Evolutionary conservation across 75 land plant genomes (phyloP).

Genomic region (Cunninghamia lanceolata): DNA sequence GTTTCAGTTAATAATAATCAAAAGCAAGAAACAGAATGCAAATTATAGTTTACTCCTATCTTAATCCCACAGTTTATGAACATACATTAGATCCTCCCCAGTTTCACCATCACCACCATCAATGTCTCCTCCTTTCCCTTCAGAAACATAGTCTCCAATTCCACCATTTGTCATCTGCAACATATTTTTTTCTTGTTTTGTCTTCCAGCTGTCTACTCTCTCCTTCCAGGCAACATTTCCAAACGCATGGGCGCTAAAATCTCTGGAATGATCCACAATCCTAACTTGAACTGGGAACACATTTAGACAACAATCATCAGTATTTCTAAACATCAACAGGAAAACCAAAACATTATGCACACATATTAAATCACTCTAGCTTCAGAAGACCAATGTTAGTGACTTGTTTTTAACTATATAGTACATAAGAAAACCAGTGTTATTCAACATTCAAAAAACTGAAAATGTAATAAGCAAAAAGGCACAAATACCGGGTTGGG

Average conservation of each 20-base stretch:
- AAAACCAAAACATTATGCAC: neutral
- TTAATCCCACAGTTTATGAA: neutral
- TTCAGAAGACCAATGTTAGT: neutral
- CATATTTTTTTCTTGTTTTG: conserved; percentile 25
- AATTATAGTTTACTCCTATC: neutral
- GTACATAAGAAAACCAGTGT: neutral
- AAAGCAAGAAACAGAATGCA: neutral
- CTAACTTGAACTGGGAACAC: conserved; percentile 15
- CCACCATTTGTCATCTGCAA: conserved; percentile 43
- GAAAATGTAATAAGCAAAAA: neutral
- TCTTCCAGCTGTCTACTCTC: conserved; percentile 34
- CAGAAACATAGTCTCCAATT: conserved; percentile 34
- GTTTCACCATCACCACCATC: conserved; percentile 61
- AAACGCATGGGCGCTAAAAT: conserved; percentile 16
- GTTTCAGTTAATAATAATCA: neutral
- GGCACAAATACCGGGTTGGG: conserved; percentile 12
- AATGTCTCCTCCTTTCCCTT: conserved; percentile 57
- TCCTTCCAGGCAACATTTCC: conserved; percentile 40
- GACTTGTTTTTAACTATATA: neutral
- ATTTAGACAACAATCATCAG: neutral
- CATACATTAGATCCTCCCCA: conserved; percentile 73
- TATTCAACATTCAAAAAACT: neutral
- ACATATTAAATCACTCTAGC: neutral
- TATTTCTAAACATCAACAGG: neutral
- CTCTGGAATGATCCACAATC: conserved; percentile 20